Conservation (phyloP, 192 early-diverging fungal species). For the Spinellus fusiger region DNA sequence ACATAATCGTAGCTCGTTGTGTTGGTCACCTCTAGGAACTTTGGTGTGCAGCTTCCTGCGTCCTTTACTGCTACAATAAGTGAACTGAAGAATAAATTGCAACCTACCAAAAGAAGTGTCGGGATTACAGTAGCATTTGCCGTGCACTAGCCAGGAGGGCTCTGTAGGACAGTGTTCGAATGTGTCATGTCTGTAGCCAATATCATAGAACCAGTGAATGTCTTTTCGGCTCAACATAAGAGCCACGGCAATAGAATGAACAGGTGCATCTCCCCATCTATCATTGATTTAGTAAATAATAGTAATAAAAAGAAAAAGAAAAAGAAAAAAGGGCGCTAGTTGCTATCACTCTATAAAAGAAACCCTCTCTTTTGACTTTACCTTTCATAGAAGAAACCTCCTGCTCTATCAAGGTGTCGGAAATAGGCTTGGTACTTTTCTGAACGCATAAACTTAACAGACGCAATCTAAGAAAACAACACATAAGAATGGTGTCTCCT, state of each 20-base stretch:
- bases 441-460: constrained; percentile 51
- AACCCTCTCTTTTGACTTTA: constrained; percentile 12
- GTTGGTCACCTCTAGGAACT: constrained; percentile 14
- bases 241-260: constrained; percentile 59
- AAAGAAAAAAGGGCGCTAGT: not conserved
- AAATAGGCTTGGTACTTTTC: constrained; percentile 65
- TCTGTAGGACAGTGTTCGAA: constrained; percentile 38
- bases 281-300: constrained; percentile 22
- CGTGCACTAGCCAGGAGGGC: constrained; percentile 25
- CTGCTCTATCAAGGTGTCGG: constrained; percentile 58
- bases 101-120: constrained; percentile 37
- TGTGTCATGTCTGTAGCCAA: constrained; percentile 54
- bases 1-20: constrained; percentile 1
- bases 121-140: constrained; percentile 53
- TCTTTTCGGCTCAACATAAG: constrained; percentile 48
- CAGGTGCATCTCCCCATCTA: constrained; percentile 69
- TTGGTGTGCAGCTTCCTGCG: constrained; percentile 7
- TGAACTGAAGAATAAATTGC: not conserved
- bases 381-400: constrained; percentile 84
- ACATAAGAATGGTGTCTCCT: not conserved
- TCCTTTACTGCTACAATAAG: not conserved
- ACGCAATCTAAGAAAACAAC: constrained; percentile 26
- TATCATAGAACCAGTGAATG: constrained; percentile 67
- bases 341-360: not conserved
- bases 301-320: not conserved